Conservation (phyloP, 1,284 basidiomycete genomes). For the Pulchroboletus neoregius region DNA sequence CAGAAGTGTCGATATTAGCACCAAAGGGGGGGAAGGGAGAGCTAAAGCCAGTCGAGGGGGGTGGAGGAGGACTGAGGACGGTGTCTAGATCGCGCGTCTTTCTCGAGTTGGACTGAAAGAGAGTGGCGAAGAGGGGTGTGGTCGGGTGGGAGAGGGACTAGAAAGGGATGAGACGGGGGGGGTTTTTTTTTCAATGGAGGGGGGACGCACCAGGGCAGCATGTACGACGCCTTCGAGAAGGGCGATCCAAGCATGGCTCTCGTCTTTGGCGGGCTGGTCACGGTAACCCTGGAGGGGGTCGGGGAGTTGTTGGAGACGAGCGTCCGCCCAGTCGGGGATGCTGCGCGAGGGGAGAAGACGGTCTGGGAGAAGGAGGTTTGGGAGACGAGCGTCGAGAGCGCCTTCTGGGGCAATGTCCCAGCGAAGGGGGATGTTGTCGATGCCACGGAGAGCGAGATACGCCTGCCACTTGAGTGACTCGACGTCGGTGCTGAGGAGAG, state of each 20-base stretch:
- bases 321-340: slow-evolving; percentile 71
- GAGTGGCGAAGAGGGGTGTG: slow-evolving; percentile 39
- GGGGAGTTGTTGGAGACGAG: slow-evolving; percentile 39
- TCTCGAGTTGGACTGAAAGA: slow-evolving; percentile 35
- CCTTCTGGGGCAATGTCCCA: slow-evolving; percentile 67
- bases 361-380: slow-evolving; percentile 55
- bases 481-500: slow-evolving; percentile 64
- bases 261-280: slow-evolving; percentile 55
- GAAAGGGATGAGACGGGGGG: neutral
- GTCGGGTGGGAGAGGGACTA: slow-evolving; percentile 48
- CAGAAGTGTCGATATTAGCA: slow-evolving; percentile 45
- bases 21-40: slow-evolving; percentile 61
- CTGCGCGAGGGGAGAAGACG: slow-evolving; percentile 57
- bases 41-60: slow-evolving; percentile 63
- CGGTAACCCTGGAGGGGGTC: slow-evolving; percentile 62
- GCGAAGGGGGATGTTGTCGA: slow-evolving; percentile 49
- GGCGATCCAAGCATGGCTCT: slow-evolving; percentile 75
- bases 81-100: slow-evolving; percentile 37
- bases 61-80: slow-evolving; percentile 57
- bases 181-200: neutral
- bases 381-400: slow-evolving; percentile 60
- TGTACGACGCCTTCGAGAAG: slow-evolving; percentile 72
- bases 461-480: slow-evolving; percentile 85
- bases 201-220: slow-evolving; percentile 59
- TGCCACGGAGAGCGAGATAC: slow-evolving; percentile 66